Evolutionary conservation across 2,329 filamentous ascomycete species (phyloP).

Genomic region (Ustilaginoidea virens): DNA sequence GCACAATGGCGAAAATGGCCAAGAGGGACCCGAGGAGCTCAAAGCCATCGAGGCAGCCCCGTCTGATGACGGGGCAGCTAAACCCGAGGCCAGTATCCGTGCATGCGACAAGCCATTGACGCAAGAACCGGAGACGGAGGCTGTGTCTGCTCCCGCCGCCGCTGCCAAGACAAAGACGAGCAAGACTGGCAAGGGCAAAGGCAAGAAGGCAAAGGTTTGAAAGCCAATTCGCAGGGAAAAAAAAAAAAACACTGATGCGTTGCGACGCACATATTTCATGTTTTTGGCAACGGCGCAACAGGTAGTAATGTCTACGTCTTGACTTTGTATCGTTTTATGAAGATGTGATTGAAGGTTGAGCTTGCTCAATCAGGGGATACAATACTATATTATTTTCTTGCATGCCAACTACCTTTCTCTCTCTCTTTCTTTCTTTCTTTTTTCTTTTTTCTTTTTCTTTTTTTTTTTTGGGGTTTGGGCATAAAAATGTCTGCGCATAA

Average conservation of each 20-base stretch:
- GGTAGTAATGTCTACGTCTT: conserved; percentile 5
- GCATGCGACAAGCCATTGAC: conserved; percentile 8
- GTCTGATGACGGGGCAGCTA: conserved; percentile 9
- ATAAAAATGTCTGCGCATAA: conserved; percentile 39
- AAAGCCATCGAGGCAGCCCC: conserved; percentile 23
- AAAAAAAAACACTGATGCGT: too few relatives aligned
- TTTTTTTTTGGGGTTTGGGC: background rate
- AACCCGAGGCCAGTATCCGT: conserved; percentile 10
- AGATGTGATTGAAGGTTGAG: too few relatives aligned
- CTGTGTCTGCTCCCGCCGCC: conserved; percentile 6
- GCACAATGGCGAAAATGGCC: conserved; percentile 20
- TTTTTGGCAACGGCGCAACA: conserved; percentile 5
- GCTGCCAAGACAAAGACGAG: conserved; percentile 9
- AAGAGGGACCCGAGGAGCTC: conserved; percentile 10
- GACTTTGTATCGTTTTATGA: too few relatives aligned
- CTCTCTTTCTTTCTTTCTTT: too few relatives aligned
- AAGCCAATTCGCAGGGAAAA: too few relatives aligned
- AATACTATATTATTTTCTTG: too few relatives aligned
- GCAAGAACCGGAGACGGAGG: conserved; percentile 7
- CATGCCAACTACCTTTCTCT: too few relatives aligned
- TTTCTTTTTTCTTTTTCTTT: background rate
- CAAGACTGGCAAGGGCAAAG: conserved; percentile 17
- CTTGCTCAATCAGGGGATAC: too few relatives aligned
- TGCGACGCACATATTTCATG: conserved; percentile 2
- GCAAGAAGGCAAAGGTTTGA: conserved; percentile 9